Conservation (phyloP, 2,329 filamentous ascomycete species). For the Fusarium compactum region DNA sequence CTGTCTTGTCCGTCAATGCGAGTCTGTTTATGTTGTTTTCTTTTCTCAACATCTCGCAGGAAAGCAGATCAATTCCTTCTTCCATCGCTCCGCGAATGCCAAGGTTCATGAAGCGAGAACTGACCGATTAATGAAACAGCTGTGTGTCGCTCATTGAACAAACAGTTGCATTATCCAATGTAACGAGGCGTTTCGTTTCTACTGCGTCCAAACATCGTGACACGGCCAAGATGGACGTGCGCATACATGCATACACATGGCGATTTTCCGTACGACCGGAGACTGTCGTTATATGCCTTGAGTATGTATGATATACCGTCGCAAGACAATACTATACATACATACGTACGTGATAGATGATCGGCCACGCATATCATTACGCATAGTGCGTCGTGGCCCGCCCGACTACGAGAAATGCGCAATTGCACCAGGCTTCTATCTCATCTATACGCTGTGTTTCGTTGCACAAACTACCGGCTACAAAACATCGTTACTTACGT, state of each 20-base stretch:
- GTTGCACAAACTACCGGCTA: slow-evolving; percentile 10
- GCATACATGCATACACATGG: slow-evolving; percentile 2
- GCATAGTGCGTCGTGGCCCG: neutral
- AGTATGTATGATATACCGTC: slow-evolving; percentile 12
- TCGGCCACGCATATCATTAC: neutral
- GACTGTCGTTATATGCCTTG: slow-evolving; percentile 14
- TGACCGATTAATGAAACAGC: slow-evolving; percentile 37
- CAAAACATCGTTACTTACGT: slow-evolving; percentile 7
- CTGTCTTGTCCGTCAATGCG: slow-evolving; percentile 6
- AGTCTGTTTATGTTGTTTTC: neutral
- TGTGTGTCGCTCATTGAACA: slow-evolving; percentile 24
- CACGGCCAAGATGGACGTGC: slow-evolving; percentile 11
- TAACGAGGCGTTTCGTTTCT: slow-evolving; percentile 13
- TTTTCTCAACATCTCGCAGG: neutral
- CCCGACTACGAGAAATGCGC: neutral
- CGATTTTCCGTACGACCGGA: slow-evolving; percentile 20
- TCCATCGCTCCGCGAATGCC: slow-evolving; percentile 41
- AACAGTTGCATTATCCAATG: slow-evolving; percentile 19
- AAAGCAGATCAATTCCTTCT: slow-evolving; percentile 19
- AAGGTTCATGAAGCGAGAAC: slow-evolving; percentile 39
- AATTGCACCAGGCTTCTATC: neutral
- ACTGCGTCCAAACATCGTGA: neutral
- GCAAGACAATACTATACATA: neutral
- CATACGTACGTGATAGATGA: neutral
- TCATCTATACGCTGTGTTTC: slow-evolving; percentile 2